A percentile compares a stretch with the other conserved stretches of the same genome.
phyloP scores from a whole-genome alignment of 805 yeast species.

The Candida parachauliodes region DNA sequence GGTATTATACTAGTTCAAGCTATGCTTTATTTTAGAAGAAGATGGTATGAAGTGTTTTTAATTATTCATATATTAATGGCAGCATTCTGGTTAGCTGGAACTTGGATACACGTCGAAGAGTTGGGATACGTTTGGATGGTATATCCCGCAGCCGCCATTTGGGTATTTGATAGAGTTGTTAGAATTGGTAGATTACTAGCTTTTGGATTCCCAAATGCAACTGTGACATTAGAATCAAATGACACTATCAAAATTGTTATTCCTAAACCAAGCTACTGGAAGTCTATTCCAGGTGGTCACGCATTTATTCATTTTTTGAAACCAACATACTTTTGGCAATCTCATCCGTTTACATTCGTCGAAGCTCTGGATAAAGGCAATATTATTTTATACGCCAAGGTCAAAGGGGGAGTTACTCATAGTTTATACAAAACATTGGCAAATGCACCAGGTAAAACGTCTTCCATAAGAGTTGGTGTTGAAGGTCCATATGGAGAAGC shows the following conservation, averaged over 20 bases:
- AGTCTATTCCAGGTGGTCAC: slow-evolving; percentile 37
- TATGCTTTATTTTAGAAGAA: slow-evolving; percentile 30
- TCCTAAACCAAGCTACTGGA: slow-evolving; percentile 37
- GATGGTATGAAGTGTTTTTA: slow-evolving; percentile 35
- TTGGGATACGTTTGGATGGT: slow-evolving; percentile 29
- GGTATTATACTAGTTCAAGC: slow-evolving; percentile 29
- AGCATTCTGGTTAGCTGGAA: slow-evolving; percentile 42
- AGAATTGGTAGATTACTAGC: slow-evolving; percentile 24
- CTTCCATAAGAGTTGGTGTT: slow-evolving; percentile 27
- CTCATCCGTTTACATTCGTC: slow-evolving; percentile 40
- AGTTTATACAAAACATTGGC: slow-evolving; percentile 24
- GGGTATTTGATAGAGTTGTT: slow-evolving; percentile 34
- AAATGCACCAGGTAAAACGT: slow-evolving; percentile 24
- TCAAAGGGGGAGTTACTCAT: slow-evolving; percentile 36
- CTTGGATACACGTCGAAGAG: slow-evolving; percentile 37
- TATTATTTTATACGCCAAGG: slow-evolving; percentile 31
- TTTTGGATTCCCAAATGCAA: slow-evolving; percentile 35
- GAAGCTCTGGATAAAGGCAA: slow-evolving; percentile 19
- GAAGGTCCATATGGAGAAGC: slow-evolving; percentile 74
- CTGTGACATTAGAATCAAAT: slow-evolving; percentile 26
- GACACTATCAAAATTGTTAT: slow-evolving; percentile 36
- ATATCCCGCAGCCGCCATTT: slow-evolving; percentile 31
- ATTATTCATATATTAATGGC: slow-evolving; percentile 34
- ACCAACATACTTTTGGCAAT: slow-evolving; percentile 38
- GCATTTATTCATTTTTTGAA: slow-evolving; percentile 36